These are phyloP conservation scores for Kingdonia uniflora DNA, from an alignment of 164 flowering plant genomes.

Conservation along the genomic window DNA sequence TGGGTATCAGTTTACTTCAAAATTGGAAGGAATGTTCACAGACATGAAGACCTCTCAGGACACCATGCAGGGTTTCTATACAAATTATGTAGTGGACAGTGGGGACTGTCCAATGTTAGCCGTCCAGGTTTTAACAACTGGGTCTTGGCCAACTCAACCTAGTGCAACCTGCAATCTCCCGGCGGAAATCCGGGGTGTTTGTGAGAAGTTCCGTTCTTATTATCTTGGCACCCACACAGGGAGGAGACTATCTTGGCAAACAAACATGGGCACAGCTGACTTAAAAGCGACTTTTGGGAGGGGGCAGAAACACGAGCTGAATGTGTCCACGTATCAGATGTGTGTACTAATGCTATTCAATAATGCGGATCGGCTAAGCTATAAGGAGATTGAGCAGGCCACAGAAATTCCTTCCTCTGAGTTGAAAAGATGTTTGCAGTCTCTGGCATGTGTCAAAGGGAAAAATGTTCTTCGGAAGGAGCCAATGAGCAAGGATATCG, in stretches of 20 bases:
- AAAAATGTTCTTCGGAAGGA: constrained; percentile 79
- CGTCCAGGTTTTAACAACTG: constrained; percentile 60
- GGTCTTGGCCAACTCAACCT: constrained; percentile 62
- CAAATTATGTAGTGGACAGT: constrained; percentile 39
- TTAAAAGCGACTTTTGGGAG: constrained; percentile 50
- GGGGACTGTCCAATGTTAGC: constrained; percentile 58
- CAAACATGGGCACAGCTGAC: constrained; percentile 54
- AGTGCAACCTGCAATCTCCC: constrained; percentile 67
- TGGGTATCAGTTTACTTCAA: constrained; percentile 64
- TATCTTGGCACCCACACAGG: constrained; percentile 59
- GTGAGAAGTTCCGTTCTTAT: constrained; percentile 44
- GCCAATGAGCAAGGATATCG: constrained; percentile 92
- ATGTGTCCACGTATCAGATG: constrained; percentile 82
- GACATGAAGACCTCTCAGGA: constrained; percentile 93
- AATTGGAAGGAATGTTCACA: constrained; percentile 63
- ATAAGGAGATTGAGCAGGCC: constrained; percentile 51
- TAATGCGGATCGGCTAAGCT: constrained; percentile 30
- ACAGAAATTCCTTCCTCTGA: constrained; percentile 55
- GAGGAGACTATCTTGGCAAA: constrained; percentile 50
- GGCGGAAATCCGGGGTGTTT: constrained; percentile 34
- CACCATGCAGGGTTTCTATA: constrained; percentile 50
- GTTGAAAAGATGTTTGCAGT: constrained; percentile 51
- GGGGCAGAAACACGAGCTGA: constrained; percentile 87
- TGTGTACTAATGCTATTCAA: constrained; percentile 60
- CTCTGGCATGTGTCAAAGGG: constrained; percentile 61